These are phyloP conservation scores for Pulveroboletus ravenelii DNA, from an alignment of 768 basidiomycete genomes.

Conservation along the genomic window DNA sequence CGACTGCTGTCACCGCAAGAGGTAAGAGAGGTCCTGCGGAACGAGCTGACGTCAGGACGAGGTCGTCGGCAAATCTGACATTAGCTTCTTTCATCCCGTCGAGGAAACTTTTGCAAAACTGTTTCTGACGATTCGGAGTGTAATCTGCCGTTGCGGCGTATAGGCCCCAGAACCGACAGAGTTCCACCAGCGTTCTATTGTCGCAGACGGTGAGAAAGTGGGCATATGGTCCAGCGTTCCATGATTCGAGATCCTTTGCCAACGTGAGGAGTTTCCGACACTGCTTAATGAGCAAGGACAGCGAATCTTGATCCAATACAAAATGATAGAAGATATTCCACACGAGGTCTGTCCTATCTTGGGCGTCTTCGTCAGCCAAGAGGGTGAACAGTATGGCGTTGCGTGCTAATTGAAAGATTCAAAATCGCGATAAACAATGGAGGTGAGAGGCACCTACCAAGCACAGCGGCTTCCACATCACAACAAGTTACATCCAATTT, in stretches of 20 bases:
- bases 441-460: conserved; percentile 15
- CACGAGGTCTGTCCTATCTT: conserved; percentile 12
- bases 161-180: conserved; percentile 20
- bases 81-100: conserved; percentile 19
- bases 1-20: conserved; percentile 2
- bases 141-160: conserved; percentile 15
- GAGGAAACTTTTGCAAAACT: conserved; percentile 14
- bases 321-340: conserved; percentile 34
- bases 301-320: conserved; percentile 20
- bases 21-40: conserved; percentile 26
- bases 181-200: conserved; percentile 19
- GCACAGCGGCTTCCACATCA: conserved; percentile 27
- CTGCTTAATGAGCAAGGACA: conserved; percentile 24
- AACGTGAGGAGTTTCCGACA: conserved; percentile 22
- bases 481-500: conserved; percentile 29
- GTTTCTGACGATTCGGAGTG: conserved; percentile 4
- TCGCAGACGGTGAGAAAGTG: conserved; percentile 23
- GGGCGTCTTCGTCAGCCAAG: conserved; percentile 21
- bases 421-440: not conserved
- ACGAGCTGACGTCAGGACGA: conserved; percentile 15
- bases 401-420: conserved; percentile 18
- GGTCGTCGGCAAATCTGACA: not conserved
- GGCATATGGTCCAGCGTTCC: conserved; percentile 27
- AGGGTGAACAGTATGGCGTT: conserved; percentile 28
- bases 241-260: conserved; percentile 16